phyloP scores from a whole-genome alignment of 2,329 filamentous ascomycete species.

The Fusarium xylarioides region DNA sequence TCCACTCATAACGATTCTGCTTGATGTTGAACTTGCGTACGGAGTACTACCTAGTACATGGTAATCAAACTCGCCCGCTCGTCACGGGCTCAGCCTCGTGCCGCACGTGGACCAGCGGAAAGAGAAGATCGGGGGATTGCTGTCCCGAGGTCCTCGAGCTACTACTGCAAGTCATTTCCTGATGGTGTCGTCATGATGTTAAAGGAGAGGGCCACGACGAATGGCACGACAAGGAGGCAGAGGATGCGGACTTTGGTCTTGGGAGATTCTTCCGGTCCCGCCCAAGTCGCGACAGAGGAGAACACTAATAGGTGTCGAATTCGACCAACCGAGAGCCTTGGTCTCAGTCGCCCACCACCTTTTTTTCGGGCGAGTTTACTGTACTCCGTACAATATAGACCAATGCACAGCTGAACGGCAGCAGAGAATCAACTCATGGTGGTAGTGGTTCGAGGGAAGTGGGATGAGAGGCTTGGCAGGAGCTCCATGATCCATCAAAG shows the following conservation, averaged over 20 bases:
- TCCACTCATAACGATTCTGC: neutral
- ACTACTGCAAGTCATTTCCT: constrained; percentile 39
- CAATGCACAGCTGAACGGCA: neutral
- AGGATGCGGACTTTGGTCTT: constrained; percentile 2
- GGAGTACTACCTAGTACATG: neutral
- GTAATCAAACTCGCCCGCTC: constrained; percentile 30
- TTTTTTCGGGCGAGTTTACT: neutral
- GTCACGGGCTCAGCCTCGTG: constrained; percentile 30
- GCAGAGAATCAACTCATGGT: neutral
- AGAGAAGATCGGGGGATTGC: neutral
- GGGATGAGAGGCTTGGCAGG: neutral
- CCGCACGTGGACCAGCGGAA: constrained; percentile 18
- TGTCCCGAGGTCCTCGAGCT: constrained; percentile 13
- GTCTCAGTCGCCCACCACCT: constrained; percentile 28
- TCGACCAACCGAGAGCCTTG: constrained; percentile 11
- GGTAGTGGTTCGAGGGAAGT: neutral
- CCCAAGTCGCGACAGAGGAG: constrained; percentile 4
- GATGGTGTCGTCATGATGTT: constrained; percentile 15
- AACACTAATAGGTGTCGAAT: neutral
- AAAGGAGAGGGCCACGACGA: constrained; percentile 8
- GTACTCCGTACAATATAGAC: neutral
- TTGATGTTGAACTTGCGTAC: neutral
- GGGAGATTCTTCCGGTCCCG: constrained; percentile 1
- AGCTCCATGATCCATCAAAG: constrained; percentile 3
- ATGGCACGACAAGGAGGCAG: neutral